Evolutionary conservation across 768 basidiomycete genomes (phyloP), one percentile per base, ranked within the genome.

Genomic region (Galerina sulciceps): DNA sequence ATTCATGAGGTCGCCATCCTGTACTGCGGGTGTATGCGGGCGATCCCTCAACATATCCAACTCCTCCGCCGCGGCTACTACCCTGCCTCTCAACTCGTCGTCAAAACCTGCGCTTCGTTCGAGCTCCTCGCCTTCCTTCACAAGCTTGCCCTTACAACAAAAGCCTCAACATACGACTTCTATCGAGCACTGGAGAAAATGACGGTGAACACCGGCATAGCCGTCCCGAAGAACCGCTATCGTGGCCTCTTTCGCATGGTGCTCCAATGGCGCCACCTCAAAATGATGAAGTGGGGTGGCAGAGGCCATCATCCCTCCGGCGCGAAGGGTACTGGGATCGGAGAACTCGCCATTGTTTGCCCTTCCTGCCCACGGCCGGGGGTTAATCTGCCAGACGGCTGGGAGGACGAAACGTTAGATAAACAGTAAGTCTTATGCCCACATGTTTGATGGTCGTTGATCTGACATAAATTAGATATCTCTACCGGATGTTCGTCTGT

Each of bases 21-120:
- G 18, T 73, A 69, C 44, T 73, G 71, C 54, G 55, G 65, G 17
- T 73, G 72, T 44, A 31, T 41, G 15, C 53, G 38, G 1, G 58
- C 56, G 1, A 26, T 58, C 15, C 61, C 57, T 10, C 38, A 58
- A n/a, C 58, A 61, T 38, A 2, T 57, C 4, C 55, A 57, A 23
- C 55, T 57, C 18, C 47, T 57, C 1, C 55, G 44, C 9, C 40
- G 45, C 43, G 26, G 62, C 3, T 55, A 64, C 20, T 67, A 62
- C 49, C 70, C 68, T 2, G 61, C 65, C 3, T 61, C 64, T 6
- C 64, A 65, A 11, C 45, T 51, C 2, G 23, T 51, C 18, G 67
- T 69, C 2, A 59, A 61, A 20, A 62, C 62, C 3, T 67, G 61
- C 13, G 60, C 56, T 3, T 68, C 69, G 3, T 66, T 71, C 40